A percentile compares a stretch with the other conserved stretches of the same genome.
Conservation (phyloP, 495 filamentous ascomycete species). For the Penicillium pancosmium region DNA sequence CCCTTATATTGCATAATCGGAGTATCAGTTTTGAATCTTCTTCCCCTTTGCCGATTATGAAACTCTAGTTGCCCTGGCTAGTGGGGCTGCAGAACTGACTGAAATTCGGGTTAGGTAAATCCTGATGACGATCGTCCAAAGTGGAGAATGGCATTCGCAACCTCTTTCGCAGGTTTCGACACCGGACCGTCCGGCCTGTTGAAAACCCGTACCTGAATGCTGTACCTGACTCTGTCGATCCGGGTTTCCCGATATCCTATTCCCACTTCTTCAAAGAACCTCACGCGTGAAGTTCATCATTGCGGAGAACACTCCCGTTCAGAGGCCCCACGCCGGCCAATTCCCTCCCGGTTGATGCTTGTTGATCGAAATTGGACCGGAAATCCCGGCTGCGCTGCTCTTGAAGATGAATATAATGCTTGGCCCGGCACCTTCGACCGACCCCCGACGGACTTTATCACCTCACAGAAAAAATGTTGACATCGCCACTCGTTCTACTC, state of each 20-base stretch:
- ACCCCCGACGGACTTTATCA: neutral
- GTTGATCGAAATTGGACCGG: constrained; percentile 2
- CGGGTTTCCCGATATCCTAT: neutral
- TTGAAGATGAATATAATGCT: constrained; percentile 10
- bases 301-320: neutral
- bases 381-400: neutral
- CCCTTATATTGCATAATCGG: too few relatives aligned
- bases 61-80: neutral
- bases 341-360: neutral
- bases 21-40: too few relatives aligned
- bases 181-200: neutral
- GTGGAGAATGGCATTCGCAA: constrained; percentile 14
- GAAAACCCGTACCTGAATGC: too few relatives aligned
- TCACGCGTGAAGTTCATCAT: neutral
- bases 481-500: constrained; percentile 14
- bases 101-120: neutral
- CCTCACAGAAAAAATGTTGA: constrained; percentile 14
- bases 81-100: neutral
- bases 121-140: constrained; percentile 8
- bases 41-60: neutral
- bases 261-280: neutral
- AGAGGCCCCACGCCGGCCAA: neutral
- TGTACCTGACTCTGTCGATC: constrained; percentile 1
- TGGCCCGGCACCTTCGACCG: neutral
- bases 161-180: neutral